Base-by-base conservation (phyloP, 805 yeast species). In the Vanderwaltozyma yarrowii region DNA sequence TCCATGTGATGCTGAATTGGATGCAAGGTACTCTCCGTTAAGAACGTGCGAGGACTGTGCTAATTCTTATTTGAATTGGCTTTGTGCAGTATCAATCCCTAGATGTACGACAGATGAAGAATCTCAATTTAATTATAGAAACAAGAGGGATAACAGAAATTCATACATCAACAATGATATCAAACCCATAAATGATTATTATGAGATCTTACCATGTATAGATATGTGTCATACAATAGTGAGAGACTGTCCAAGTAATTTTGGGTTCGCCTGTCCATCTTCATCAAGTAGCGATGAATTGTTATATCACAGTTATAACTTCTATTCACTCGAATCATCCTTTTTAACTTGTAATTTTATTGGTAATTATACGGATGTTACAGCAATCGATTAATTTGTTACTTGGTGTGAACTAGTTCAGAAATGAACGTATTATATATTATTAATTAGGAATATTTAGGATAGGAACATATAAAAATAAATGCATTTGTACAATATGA, bases 51-150 rank as follows among this genome's bases (percentile, higher is more conserved):
- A 65, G 12, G 77, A 84, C 51, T 89, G 98, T 56, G 69, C 70
- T 1, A 46, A 56, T 2, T 69, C 88, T 1, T 89, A 89, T 57
- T 76, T 74, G 49, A 69, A 78, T 49, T 89, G 98, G 98, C 68
- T 92, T 15, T 89, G 98, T 61, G 70, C 94, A 0, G 85, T 86
- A 4, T 67, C 86, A 0, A 83, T 89, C 5, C 97, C 97, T 0
- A 66, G 96, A 23, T 89, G 98, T 50, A 68, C 84, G 2, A 76
- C 80, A 12, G 45, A 55, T 12, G 54, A 71, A 6, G 43, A 61
- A 8, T 48, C 67, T 0, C 73, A 72, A 6, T 78, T 71, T 54
- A 56, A 59, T 16, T 40, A 48, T 20, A 65, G 94, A 25, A 57
- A 61, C 3, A 63, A 63, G 5, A 68, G 68, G 13, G 56, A 65